These are phyloP conservation scores for Fomitopsis schrenkii DNA, from an alignment of 1,284 basidiomycete genomes.

Conservation along the genomic window DNA sequence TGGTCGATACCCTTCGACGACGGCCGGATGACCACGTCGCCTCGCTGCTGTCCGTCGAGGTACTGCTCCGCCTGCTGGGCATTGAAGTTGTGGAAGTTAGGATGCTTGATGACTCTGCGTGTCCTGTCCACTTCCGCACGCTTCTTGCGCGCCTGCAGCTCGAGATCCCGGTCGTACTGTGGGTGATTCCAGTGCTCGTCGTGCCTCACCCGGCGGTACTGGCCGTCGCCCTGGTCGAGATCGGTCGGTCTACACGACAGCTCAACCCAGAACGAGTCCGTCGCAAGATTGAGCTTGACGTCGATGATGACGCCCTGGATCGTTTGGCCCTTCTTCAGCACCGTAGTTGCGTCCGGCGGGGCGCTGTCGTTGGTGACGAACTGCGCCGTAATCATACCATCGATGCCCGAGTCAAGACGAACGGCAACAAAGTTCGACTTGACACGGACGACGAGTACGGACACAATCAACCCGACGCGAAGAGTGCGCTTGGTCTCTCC, in stretches of 20 bases:
- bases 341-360: slow-evolving; percentile 34
- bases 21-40: slow-evolving; percentile 94
- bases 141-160: slow-evolving; percentile 81
- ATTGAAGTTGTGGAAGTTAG: slow-evolving; percentile 97
- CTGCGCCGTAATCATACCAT: slow-evolving; percentile 72
- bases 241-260: slow-evolving; percentile 77
- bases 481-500: slow-evolving; percentile 87
- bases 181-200: slow-evolving; percentile 71
- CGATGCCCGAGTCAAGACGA: slow-evolving; percentile 89
- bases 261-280: slow-evolving; percentile 69
- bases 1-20: slow-evolving; percentile 94
- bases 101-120: slow-evolving; percentile 93
- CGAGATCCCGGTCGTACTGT: slow-evolving; percentile 67
- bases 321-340: slow-evolving; percentile 73
- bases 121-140: slow-evolving; percentile 73
- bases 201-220: slow-evolving; percentile 57
- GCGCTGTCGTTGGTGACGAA: slow-evolving; percentile 56
- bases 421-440: slow-evolving; percentile 53
- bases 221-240: slow-evolving; percentile 60
- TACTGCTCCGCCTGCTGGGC: slow-evolving; percentile 87
- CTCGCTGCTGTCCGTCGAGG: slow-evolving; percentile 87
- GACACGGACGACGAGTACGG: slow-evolving; percentile 69
- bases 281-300: slow-evolving; percentile 59
- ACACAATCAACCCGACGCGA: slow-evolving; percentile 78
- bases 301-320: slow-evolving; percentile 80